A percentile compares a stretch with the other conserved stretches of the same genome.
Evolutionary conservation across 768 basidiomycete genomes (phyloP).

Genomic region (Gautieria morchelliformis): DNA sequence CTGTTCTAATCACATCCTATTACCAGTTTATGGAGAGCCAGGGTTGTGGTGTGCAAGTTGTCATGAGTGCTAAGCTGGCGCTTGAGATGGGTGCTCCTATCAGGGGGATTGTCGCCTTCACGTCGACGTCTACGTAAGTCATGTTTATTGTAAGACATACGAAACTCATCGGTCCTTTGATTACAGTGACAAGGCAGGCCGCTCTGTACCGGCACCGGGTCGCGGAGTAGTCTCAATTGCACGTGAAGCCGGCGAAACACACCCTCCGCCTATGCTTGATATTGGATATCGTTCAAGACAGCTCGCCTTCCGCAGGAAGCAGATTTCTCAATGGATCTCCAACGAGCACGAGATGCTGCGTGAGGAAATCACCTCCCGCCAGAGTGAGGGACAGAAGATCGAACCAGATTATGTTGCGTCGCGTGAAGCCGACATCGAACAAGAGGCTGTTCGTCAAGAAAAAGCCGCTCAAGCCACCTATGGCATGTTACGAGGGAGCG

Average conservation of each 20-base stretch:
- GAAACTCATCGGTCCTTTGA: background rate
- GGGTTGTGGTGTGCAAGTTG: conserved; percentile 92
- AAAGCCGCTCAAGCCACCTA: conserved; percentile 87
- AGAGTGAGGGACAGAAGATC: conserved; percentile 37
- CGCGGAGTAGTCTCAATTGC: conserved; percentile 86
- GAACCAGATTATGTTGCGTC: conserved; percentile 65
- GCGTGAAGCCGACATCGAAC: conserved; percentile 77
- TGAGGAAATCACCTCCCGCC: conserved; percentile 61
- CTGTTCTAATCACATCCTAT: background rate
- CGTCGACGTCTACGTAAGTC: conserved; percentile 88
- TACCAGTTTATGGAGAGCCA: conserved; percentile 89
- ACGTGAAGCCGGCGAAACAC: conserved; percentile 70
- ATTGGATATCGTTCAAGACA: conserved; percentile 88
- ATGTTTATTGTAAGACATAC: background rate
- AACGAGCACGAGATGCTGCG: conserved; percentile 83
- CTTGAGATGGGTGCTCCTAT: conserved; percentile 90
- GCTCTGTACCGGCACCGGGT: conserved; percentile 95
- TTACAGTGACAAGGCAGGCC: conserved; percentile 91
- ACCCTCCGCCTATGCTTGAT: conserved; percentile 72
- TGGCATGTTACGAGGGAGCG: conserved; percentile 87
- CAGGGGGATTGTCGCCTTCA: conserved; percentile 89
- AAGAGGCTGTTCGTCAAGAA: conserved; percentile 86
- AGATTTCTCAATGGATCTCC: conserved; percentile 89
- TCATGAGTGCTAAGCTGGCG: conserved; percentile 96
- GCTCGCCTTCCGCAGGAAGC: conserved; percentile 87